Base-by-base conservation (phyloP, 1,139 yeast genomes). In the Chernovozyma aurita region DNA sequence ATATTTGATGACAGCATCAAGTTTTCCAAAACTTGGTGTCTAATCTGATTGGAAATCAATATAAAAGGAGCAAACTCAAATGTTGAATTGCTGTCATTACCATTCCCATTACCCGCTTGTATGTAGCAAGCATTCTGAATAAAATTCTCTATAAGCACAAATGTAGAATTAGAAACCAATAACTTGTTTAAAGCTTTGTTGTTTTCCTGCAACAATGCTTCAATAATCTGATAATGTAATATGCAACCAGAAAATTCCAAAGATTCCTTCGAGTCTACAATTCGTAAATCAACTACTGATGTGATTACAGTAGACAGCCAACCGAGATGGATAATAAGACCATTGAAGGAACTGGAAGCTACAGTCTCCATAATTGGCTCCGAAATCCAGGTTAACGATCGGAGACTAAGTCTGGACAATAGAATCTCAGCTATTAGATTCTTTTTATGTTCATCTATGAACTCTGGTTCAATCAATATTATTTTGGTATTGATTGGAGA, bases 301-400 rank as follows among this genome's bases (percentile, higher is more conserved):
- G 32, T 20, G 2, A 37, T 18, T 3, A 27, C 21, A 6, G 27
- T 18, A 14, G 40, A 28, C 40, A 37, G 40, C 40, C 40, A 37
- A 12, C 40, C 40, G 7, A 37, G 11, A 28, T 37, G 40, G 6
- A 37, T 16, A 9, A 37, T 34, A 17, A 37, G 14, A 2, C 28
- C 14, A 18, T 33, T 18, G 4, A 22, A 11, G 2, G 28, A n/a
- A 22, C 33, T 26, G 3, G 40, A 31, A 7, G 32, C 34, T 11
- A 37, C 25, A 14, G 30, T 9, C 22, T 37, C 37, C 33, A 34
- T 27, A n/a, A 37, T 26, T 24, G 40, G 37, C 26, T 37, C 40
- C 6, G 37, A 26, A 9, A 33, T 17, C 34, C 40, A 37, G 7
- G 24, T 22, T 9, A 30, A 14, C 3, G 31, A 30, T n/a, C 21